phyloP scores from a whole-genome alignment of 179 eudicot species.

The Silene noctiflora region DNA sequence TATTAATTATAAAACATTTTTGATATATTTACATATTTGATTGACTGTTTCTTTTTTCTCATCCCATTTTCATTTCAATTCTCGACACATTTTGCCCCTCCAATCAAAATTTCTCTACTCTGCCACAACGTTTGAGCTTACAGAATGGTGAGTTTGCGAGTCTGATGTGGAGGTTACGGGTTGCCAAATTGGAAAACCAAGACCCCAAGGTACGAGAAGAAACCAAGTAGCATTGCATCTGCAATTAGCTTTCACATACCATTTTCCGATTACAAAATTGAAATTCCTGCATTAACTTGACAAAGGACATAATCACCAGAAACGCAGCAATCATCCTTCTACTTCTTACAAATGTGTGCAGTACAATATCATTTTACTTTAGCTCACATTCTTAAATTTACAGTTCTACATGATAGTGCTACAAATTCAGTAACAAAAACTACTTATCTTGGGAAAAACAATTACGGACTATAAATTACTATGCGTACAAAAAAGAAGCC shows the following conservation, averaged over 20 bases:
- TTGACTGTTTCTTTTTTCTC: background rate
- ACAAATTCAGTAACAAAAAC: background rate
- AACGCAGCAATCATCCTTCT: no score
- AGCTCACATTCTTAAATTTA: background rate
- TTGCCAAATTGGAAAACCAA: no score
- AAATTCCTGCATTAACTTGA: background rate
- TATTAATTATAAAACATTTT: background rate
- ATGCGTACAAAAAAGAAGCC: background rate
- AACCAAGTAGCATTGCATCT: no score
- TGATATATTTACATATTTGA: background rate
- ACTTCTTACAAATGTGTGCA: no score
- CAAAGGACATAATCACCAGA: background rate
- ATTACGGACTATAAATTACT: background rate
- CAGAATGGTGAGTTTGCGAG: no score
- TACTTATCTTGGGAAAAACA: background rate
- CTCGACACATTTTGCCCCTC: no score
- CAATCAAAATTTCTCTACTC: no score
- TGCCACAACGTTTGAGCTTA: no score
- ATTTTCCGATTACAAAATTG: no score
- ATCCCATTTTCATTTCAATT: background rate
- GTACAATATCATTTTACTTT: background rate
- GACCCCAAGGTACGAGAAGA: no score
- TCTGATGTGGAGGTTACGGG: no score
- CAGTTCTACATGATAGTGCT: background rate
- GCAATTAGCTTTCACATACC: no score